A percentile compares a stretch with the other conserved stretches of the same genome.
Evolutionary conservation across 2,329 filamentous ascomycete genomes (phyloP).

Genomic region (Colletotrichum lindemuthianum): DNA sequence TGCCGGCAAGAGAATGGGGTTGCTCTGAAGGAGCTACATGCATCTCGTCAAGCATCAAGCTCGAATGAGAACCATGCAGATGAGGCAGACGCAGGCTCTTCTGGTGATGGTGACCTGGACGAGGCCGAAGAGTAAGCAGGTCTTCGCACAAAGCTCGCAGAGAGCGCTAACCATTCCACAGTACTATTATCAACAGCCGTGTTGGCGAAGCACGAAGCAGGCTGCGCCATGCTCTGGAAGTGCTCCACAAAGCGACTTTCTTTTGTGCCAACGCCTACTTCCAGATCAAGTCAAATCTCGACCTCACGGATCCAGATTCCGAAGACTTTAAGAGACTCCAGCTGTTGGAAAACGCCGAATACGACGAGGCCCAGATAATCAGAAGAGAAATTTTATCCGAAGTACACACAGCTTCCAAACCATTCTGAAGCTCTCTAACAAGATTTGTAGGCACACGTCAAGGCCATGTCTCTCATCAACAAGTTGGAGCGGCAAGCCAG

Average conservation of each 20-base stretch:
- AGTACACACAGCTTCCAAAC: constrained; percentile 42
- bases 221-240: constrained; percentile 77
- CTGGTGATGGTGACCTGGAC: constrained; percentile 46
- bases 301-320: constrained; percentile 72
- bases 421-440: constrained; percentile 7
- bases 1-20: constrained; percentile 69
- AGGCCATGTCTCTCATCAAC: constrained; percentile 72
- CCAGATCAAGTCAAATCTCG: constrained; percentile 79
- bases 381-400: constrained; percentile 81
- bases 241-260: constrained; percentile 85
- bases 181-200: constrained; percentile 46
- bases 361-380: constrained; percentile 81
- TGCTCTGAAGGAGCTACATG: constrained; percentile 51
- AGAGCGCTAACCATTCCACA: constrained; percentile 77
- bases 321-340: constrained; percentile 74
- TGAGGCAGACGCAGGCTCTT: neutral
- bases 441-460: constrained; percentile 49
- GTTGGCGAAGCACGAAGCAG: constrained; percentile 70
- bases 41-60: neutral
- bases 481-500: constrained; percentile 64
- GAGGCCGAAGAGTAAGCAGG: constrained; percentile 48
- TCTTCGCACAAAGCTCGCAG: constrained; percentile 45
- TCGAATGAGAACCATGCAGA: too few species aligned
- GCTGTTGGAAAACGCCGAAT: constrained; percentile 75
- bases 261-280: constrained; percentile 86